Evolutionary conservation across 2,329 filamentous ascomycete genomes (phyloP), one percentile per base, ranked within the genome.

Genomic region (Cadophora sp.): DNA sequence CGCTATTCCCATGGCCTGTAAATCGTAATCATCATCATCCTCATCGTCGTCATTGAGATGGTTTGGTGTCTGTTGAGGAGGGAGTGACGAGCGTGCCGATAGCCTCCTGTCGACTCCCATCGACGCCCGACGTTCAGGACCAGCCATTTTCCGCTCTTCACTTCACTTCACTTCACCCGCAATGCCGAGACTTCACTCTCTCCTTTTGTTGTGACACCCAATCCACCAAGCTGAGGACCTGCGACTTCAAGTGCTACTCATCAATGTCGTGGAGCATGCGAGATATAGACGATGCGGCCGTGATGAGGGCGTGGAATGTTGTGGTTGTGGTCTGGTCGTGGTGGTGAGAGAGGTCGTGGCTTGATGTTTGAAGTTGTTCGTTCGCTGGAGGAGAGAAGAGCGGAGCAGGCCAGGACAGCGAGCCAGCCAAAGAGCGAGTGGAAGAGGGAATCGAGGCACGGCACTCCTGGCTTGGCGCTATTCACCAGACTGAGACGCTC

Each of bases 1-100:
- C 18, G 85, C 82, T 65, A 88, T 81, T 60, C 81, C 80, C 77
- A 84, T 80, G 33, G 82, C 83, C 59, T 79, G 78, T 74, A 85
- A 72, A 70, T 83, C 83, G 66, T 84, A 85, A 51, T 81, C 78
- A 36, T 84, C 81, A 41, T 85, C 83, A 68, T 82, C 80, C 60
- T 70, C 64, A 33, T 64, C 76, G n/a, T 64, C 76, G n/a, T 83
- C 81, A 24, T 76, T 74, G 69, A 51, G 78, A 76, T 39, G 24
- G 16, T 27, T 63, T 33, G 36, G 14, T 4, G 47, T 33, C 20
- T 51, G 59, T 20, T 43, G 61, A 55, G 61, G 61, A 6, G 50
- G 61, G 24, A 56, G 24, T 16, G 84, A 83, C 27, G 75, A 75
- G 71, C 81, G 79, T 48, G 76, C 76, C 48, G 84, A 84, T 58